Evolutionary conservation across 345 rosid species (phyloP).

Genomic region (Sonneratia alba): DNA sequence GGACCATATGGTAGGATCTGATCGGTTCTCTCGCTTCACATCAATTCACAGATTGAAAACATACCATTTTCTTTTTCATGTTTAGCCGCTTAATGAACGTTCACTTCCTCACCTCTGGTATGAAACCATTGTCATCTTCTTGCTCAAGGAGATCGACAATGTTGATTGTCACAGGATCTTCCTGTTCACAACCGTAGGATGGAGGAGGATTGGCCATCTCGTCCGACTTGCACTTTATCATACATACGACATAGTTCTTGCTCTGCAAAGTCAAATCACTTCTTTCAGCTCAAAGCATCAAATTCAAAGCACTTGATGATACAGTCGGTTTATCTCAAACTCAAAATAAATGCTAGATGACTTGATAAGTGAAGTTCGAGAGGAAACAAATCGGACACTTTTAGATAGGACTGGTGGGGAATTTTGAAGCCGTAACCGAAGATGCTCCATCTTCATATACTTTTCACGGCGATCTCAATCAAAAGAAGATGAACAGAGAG

Average conservation of each 20-base stretch:
- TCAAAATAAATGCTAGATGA: too few species aligned
- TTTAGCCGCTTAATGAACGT: not conserved
- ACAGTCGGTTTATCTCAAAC: not conserved
- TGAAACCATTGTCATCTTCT: not conserved
- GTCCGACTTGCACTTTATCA: not conserved
- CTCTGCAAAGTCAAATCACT: not conserved
- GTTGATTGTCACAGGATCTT: not conserved
- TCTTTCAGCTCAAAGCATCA: not conserved
- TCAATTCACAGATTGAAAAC: not conserved
- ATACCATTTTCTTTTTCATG: too few species aligned
- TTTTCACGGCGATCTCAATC: too few species aligned
- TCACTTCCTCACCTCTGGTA: conserved; percentile 3
- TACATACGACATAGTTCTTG: conserved; percentile 2
- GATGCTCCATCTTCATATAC: too few species aligned
- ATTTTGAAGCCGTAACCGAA: too few species aligned
- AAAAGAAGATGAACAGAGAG: not conserved
- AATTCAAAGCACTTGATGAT: too few species aligned
- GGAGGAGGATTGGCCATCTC: not conserved
- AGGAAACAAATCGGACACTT: too few species aligned
- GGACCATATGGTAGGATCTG: too few species aligned
- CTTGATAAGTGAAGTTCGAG: too few species aligned
- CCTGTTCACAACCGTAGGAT: not conserved
- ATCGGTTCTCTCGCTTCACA: not conserved
- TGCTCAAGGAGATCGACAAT: not conserved
- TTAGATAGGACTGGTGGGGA: too few species aligned